phyloP scores from a whole-genome alignment of 1,139 yeast species.

The Taiozyma sp. region DNA sequence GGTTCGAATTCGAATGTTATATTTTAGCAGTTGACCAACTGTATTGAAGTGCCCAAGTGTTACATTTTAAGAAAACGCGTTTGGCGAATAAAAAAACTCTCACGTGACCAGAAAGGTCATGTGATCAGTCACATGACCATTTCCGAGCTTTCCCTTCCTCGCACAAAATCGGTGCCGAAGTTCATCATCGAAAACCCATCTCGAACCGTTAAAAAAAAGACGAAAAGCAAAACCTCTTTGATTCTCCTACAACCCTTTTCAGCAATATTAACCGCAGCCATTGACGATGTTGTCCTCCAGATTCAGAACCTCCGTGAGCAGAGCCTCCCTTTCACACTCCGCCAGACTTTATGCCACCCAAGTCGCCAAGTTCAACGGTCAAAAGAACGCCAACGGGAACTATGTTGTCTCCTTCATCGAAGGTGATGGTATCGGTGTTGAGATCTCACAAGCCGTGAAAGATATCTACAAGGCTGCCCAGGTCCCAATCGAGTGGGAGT shows the following conservation, averaged over 20 bases:
- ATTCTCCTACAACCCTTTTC: not conserved
- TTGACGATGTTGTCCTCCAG: constrained; percentile 20
- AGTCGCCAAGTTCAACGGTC: constrained; percentile 55
- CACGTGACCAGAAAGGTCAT: not conserved
- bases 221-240: not conserved
- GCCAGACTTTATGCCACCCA: constrained; percentile 33
- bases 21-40: no score
- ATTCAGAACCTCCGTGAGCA: constrained; percentile 14
- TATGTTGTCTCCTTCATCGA: constrained; percentile 93
- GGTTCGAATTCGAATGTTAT: no score
- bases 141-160: not conserved
- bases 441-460: constrained; percentile 90
- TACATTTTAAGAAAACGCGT: no score
- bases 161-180: not conserved
- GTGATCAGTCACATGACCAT: not conserved
- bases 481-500: constrained; percentile 96
- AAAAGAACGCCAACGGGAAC: constrained; percentile 60
- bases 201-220: not conserved
- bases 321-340: constrained; percentile 11
- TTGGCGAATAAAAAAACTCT: no score
- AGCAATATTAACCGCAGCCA: not conserved
- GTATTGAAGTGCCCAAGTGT: no score
- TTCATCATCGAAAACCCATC: not conserved
- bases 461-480: constrained; percentile 87
- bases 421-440: constrained; percentile 98